phyloP scores from a whole-genome alignment of 805 yeast genomes.

The Yarrowia porcina region DNA sequence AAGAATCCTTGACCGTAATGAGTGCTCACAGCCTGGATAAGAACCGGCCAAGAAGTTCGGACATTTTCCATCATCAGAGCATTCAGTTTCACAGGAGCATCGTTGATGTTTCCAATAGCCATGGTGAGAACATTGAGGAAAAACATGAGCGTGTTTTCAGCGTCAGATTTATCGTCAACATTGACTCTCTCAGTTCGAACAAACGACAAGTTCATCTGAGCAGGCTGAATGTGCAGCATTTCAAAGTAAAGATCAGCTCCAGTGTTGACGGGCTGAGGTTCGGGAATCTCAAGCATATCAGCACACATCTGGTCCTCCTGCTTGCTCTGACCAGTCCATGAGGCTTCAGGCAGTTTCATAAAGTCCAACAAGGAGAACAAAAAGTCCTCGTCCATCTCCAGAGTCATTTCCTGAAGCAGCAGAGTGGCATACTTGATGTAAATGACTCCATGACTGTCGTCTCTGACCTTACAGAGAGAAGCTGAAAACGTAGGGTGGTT shows the following conservation, averaged over 20 bases:
- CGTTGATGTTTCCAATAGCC: constrained; percentile 96
- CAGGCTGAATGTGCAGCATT: constrained; percentile 86
- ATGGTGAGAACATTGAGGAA: constrained; percentile 82
- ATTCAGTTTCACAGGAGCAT: constrained; percentile 89
- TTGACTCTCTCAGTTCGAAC: constrained; percentile 79
- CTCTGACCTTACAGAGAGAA: constrained; percentile 78
- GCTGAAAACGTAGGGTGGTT: constrained; percentile 89
- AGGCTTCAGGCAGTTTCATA: constrained; percentile 73
- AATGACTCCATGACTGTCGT: constrained; percentile 83
- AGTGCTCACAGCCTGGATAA: constrained; percentile 65
- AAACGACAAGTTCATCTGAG: constrained; percentile 83
- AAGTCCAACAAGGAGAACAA: constrained; percentile 77
- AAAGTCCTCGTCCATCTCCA: constrained; percentile 93
- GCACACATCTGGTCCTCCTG: constrained; percentile 56
- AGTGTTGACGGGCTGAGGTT: constrained; percentile 54
- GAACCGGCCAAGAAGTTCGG: constrained; percentile 74
- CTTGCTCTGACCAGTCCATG: constrained; percentile 53
- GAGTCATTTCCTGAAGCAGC: constrained; percentile 82
- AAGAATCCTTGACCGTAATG: constrained; percentile 92
- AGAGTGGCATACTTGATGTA: constrained; percentile 90
- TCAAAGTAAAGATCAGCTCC: constrained; percentile 86
- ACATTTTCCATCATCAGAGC: constrained; percentile 86
- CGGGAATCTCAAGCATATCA: constrained; percentile 62
- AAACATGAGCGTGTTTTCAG: constrained; percentile 68
- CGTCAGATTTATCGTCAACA: constrained; percentile 57